phyloP scores from a whole-genome alignment of 768 basidiomycete species.

The Pleurotus giganteus region DNA sequence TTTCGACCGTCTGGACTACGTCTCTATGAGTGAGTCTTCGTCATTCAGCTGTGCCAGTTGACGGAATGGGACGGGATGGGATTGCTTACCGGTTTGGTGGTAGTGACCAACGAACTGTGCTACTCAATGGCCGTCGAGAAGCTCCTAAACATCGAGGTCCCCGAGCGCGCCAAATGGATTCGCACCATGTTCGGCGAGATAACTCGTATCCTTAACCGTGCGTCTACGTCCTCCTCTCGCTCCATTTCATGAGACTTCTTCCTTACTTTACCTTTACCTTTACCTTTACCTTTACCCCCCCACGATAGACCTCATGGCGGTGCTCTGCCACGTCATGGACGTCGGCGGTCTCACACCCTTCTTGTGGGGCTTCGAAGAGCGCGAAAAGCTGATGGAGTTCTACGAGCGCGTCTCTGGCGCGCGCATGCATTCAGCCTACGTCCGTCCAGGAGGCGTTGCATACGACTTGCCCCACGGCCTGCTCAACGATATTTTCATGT shows the following conservation, averaged over 20 bases:
- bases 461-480: conserved; percentile 98
- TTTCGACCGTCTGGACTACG: conserved; percentile 98
- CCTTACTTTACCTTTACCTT: neutral
- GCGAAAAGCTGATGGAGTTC: conserved; percentile 99
- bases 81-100: neutral
- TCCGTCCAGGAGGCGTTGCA: conserved; percentile 96
- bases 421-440: conserved; percentile 95
- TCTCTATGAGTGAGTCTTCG: conserved; percentile 89
- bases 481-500: conserved; percentile 97
- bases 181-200: conserved; percentile 96
- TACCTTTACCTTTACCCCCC: neutral
- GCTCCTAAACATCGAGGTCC: conserved; percentile 94
- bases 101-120: conserved; percentile 98
- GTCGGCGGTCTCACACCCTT: conserved; percentile 98
- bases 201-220: conserved; percentile 92
- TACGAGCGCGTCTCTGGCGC: conserved; percentile 99
- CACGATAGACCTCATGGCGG: conserved; percentile 85
- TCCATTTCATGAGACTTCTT: neutral
- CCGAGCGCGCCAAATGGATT: conserved; percentile 98
- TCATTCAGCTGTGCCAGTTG: neutral
- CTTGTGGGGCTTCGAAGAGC: conserved; percentile 99
- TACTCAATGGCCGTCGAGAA: conserved; percentile 98
- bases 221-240: conserved; percentile 25
- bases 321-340: conserved; percentile 94
- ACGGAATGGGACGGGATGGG: neutral